Evolutionary conservation across 2,329 filamentous ascomycete genomes (phyloP).

Genomic region (Gliomastix tumulicola): DNA sequence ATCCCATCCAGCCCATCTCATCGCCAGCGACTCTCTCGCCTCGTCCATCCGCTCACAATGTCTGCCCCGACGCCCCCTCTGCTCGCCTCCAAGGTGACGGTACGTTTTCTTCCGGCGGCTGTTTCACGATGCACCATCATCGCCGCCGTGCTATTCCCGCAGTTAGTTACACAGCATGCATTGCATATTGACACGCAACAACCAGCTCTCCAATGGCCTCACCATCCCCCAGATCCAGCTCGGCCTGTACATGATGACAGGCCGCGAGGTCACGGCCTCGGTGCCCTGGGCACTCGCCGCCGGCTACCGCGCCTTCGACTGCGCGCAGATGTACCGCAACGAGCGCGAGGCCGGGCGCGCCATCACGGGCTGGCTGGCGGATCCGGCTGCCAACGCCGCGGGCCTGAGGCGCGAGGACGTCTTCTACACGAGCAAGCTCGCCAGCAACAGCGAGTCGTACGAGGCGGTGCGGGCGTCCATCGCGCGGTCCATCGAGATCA

Average conservation of each 20-base stretch:
- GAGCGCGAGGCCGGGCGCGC: constrained; percentile 63
- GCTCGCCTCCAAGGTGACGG: too few relatives aligned
- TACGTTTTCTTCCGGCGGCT: too few relatives aligned
- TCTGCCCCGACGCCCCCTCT: too few relatives aligned
- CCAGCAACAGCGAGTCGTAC: constrained; percentile 57
- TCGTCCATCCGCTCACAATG: too few relatives aligned
- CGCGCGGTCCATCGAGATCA: constrained; percentile 54
- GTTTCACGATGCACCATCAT: too few relatives aligned
- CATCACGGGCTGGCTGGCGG: constrained; percentile 49
- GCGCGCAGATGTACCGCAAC: constrained; percentile 55
- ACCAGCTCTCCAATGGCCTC: too few relatives aligned
- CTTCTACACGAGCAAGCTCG: constrained; percentile 76
- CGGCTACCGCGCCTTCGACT: constrained; percentile 45
- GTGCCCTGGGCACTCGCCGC: constrained; percentile 50
- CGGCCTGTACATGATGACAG: constrained; percentile 65
- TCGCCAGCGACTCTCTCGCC: too few relatives aligned
- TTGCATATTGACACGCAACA: too few relatives aligned
- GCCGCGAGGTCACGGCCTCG: constrained; percentile 49
- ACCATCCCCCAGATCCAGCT: constrained; percentile 67
- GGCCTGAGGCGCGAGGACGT: constrained; percentile 60
- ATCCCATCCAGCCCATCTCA: too few relatives aligned
- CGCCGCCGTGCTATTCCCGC: too few relatives aligned
- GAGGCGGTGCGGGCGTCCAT: constrained; percentile 62
- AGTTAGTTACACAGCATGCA: too few relatives aligned
- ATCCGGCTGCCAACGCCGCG: constrained; percentile 33